These are phyloP conservation scores for Climacium dendroides DNA, from an alignment of 225 moss, liverwort and hornwort genomes.

Conservation along the genomic window DNA sequence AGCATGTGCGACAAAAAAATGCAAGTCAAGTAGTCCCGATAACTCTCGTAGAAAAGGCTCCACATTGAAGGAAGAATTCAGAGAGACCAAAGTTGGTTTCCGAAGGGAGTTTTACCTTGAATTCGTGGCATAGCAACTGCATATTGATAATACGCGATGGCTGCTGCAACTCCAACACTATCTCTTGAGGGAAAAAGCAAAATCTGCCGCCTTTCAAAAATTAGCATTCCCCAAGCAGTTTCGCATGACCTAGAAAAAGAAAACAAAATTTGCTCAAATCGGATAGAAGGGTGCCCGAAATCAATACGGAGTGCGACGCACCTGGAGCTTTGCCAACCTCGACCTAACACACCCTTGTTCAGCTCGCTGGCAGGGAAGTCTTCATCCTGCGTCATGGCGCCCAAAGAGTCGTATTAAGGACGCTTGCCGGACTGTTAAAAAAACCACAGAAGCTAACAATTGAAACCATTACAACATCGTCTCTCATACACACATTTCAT, in stretches of 20 bases:
- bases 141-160: conserved; percentile 85
- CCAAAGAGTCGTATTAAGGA: neutral
- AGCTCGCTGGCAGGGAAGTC: conserved; percentile 76
- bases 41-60: neutral
- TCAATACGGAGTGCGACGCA: neutral
- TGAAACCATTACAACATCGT: neutral
- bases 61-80: neutral
- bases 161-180: conserved; percentile 75
- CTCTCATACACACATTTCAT: neutral
- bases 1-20: neutral
- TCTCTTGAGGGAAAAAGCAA: conserved; percentile 88
- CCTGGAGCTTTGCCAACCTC: conserved; percentile 99
- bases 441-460: neutral
- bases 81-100: neutral
- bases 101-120: conserved; percentile 32
- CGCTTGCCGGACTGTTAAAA: neutral
- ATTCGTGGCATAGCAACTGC: conserved; percentile 95
- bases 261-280: neutral
- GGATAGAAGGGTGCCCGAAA: neutral
- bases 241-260: neutral
- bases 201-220: conserved; percentile 26
- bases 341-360: conserved; percentile 83
- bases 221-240: neutral
- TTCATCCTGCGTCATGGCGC: conserved; percentile 48
- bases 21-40: neutral